Base-by-base conservation (phyloP, 352 stramenopile genomes). In the Phytopythium montanum region DNA sequence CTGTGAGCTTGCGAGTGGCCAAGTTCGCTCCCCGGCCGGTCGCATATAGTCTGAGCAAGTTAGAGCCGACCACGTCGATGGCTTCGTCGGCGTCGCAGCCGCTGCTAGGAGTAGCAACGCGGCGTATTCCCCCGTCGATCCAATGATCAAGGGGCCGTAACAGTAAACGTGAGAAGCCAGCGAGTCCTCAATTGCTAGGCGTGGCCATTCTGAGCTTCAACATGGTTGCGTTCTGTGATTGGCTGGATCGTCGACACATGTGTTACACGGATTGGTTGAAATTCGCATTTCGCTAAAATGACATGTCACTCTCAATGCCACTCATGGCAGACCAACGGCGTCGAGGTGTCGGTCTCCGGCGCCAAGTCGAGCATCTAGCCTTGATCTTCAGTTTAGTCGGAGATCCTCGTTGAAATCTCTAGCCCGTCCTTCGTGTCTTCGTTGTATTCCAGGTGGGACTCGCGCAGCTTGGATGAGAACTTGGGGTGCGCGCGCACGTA, bases 41-140 rank as follows among this genome's bases (percentile, higher is more conserved):
- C 19, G 76, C 72, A 0, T 87, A 87, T 55, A 87, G 76, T 38
- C 64, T 87, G 25, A 80, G 73, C 58, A 76, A 53, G 23, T 56
- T 87, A 14, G 69, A 76, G 12, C 62, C 62, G 36, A 23, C 36
- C 3, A 12, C 39, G 5, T 25, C 21, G 34, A 16, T 42, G 23
- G 16, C 50, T 60, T 28, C 29, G 5, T 59, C 58, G 2, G 23
- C 36, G 42, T 56, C 50, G 21, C n/a, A 45, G 5, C 33, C 50
- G 21, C 1, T 45, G 10, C n/a, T 56, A 21, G 50, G 19, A 10
- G 26, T 21, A 3, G 13, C 33, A 25, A 31, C 33, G 13, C 5
- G 31, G 25, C 12, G 45, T 8, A 33, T 51, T 33, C 45, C 14
- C 3, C 25, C n/a, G 3, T 34, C 45, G 2, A 18, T 2, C 5